Conservation (phyloP, 441 rosid genomes). For the Hura crepitans region DNA sequence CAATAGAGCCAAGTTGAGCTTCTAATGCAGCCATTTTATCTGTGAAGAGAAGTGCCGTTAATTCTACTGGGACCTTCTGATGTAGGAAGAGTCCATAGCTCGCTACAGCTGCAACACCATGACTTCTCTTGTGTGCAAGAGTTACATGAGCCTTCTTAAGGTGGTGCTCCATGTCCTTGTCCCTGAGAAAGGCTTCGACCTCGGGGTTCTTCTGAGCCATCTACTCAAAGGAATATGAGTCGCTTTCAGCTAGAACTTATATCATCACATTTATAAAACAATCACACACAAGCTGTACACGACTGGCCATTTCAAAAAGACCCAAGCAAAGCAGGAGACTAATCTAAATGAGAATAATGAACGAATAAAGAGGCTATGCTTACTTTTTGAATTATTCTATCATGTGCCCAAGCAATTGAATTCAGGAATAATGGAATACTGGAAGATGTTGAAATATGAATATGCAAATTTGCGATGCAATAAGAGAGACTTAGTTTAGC, state of each 20-base stretch:
- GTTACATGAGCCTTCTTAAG: constrained; percentile 68
- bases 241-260: background rate
- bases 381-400: background rate
- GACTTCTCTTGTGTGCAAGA: constrained; percentile 92
- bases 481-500: background rate
- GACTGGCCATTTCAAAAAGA: background rate
- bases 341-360: background rate
- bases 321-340: background rate
- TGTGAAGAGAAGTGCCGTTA: constrained; percentile 64
- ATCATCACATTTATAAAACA: background rate
- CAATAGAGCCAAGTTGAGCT: constrained; percentile 57
- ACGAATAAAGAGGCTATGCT: background rate
- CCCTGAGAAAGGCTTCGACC: constrained; percentile 48
- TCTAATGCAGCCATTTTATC: constrained; percentile 77
- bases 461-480: background rate
- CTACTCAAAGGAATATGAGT: constrained; percentile 34
- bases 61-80: constrained; percentile 56
- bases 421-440: background rate
- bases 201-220: constrained; percentile 44
- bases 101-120: constrained; percentile 76
- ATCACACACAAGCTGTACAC: background rate
- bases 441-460: background rate
- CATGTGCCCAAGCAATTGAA: background rate
- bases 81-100: constrained; percentile 49
- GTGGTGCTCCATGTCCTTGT: constrained; percentile 45